Evolutionary conservation across 495 filamentous ascomycete species (phyloP).

Genomic region (Hypoxylon perforatum): DNA sequence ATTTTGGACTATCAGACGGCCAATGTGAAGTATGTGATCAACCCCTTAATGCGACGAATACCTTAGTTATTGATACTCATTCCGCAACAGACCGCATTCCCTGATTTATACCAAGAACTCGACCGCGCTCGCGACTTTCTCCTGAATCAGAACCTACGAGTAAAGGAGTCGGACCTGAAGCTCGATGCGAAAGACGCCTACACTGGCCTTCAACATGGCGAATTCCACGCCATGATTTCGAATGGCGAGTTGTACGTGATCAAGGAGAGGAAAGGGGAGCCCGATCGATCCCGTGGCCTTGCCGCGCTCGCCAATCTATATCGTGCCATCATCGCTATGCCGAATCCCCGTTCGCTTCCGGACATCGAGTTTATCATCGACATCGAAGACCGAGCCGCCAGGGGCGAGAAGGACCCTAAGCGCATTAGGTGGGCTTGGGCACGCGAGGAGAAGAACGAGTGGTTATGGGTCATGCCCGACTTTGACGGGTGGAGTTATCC

Average conservation of each 20-base stretch:
- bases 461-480: conserved; percentile 74
- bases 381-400: conserved; percentile 61
- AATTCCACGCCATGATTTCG: conserved; percentile 37
- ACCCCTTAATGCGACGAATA: too few species aligned
- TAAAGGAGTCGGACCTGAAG: conserved; percentile 27
- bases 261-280: conserved; percentile 35
- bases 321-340: conserved; percentile 57
- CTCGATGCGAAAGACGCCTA: conserved; percentile 25
- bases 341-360: conserved; percentile 54
- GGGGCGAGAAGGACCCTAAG: conserved; percentile 44
- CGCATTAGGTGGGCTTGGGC: conserved; percentile 64
- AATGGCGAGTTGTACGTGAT: conserved; percentile 37
- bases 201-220: conserved; percentile 30
- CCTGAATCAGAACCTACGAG: conserved; percentile 20
- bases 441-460: conserved; percentile 52
- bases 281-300: conserved; percentile 35
- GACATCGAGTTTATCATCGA: conserved; percentile 72
- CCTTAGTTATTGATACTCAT: conserved; percentile 8
- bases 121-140: conserved; percentile 36
- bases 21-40: conserved; percentile 28
- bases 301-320: conserved; percentile 41
- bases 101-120: conserved; percentile 34
- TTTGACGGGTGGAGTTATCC: conserved; percentile 75
- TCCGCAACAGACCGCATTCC: conserved; percentile 28
- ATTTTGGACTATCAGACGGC: conserved; percentile 34